A percentile compares a stretch with the other conserved stretches of the same genome.
Evolutionary conservation across 1,284 basidiomycete species (phyloP).

Genomic region (Puccinia hordei): DNA sequence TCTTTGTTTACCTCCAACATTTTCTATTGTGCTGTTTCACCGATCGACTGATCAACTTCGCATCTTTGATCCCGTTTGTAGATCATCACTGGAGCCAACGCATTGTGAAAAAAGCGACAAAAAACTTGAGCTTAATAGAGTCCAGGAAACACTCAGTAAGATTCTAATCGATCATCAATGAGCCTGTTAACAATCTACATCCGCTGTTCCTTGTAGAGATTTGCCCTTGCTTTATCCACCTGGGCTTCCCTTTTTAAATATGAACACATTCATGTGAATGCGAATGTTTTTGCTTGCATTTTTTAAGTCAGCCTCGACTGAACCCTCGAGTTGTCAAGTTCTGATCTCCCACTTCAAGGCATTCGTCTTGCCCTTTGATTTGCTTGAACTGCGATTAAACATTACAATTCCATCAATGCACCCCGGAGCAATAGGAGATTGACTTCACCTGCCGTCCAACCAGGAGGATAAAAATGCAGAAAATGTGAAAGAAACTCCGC

Average conservation of each 20-base stretch:
- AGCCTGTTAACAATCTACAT: not conserved
- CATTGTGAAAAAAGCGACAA: conserved; percentile 22
- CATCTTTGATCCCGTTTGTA: not conserved
- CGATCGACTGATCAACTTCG: not conserved
- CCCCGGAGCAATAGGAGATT: not conserved
- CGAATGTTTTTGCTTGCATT: not conserved
- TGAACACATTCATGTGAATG: not conserved
- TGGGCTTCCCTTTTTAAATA: conserved; percentile 8
- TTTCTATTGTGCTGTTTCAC: not conserved
- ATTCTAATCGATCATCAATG: not conserved
- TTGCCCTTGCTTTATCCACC: conserved; percentile 1
- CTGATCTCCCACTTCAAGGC: too few species aligned
- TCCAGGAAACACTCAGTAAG: not conserved
- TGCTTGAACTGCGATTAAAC: conserved; percentile 1
- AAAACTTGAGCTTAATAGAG: not conserved
- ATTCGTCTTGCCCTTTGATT: not conserved
- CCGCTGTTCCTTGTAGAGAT: not conserved
- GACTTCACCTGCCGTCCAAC: too few species aligned
- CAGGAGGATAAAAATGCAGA: too few species aligned
- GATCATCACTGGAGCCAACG: conserved; percentile 52
- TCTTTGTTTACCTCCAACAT: not conserved
- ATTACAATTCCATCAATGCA: not conserved
- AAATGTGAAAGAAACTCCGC: not conserved
- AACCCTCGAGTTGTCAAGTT: not conserved
- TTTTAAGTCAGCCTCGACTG: not conserved